A percentile compares a stretch with the other conserved stretches of the same genome.
These are phyloP conservation scores for Rubroshorea leprosula DNA, from an alignment of 345 rosid genomes.

Conservation along the genomic window DNA sequence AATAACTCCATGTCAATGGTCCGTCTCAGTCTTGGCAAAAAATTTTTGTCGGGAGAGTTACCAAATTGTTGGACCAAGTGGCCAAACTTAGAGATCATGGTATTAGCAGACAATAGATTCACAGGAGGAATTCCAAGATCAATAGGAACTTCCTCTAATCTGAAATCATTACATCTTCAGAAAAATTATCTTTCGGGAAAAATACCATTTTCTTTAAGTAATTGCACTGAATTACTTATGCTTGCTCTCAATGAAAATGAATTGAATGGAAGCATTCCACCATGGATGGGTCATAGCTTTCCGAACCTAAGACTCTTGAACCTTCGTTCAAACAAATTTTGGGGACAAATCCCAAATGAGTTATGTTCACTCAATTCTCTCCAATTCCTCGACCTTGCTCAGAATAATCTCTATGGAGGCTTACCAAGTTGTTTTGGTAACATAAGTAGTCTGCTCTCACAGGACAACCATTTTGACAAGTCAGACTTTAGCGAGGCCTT, in stretches of 20 bases:
- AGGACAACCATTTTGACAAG: no score
- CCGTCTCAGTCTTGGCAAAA: conserved; percentile 18
- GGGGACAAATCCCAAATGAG: conserved; percentile 4
- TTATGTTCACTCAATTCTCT: conserved; percentile 5
- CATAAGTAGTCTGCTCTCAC: neutral
- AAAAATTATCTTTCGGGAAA: conserved; percentile 5
- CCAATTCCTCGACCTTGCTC: conserved; percentile 16
- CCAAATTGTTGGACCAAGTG: conserved; percentile 6
- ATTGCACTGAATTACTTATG: neutral
- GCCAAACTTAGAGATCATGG: neutral
- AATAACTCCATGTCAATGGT: neutral
- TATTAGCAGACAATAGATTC: conserved; percentile 20
- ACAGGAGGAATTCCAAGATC: conserved; percentile 20
- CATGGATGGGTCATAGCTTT: conserved; percentile 11
- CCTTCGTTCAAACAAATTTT: conserved; percentile 12
- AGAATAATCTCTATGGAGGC: conserved; percentile 11
- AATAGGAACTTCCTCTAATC: neutral
- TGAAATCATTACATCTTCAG: neutral
- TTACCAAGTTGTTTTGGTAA: neutral
- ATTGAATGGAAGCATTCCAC: conserved; percentile 16
- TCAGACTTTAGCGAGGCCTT: no score
- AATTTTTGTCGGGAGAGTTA: conserved; percentile 19
- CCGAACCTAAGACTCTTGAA: neutral
- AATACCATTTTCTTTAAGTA: neutral
- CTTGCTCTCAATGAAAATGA: conserved; percentile 23